Evolutionary conservation across 768 basidiomycete species (phyloP), one percentile per base, ranked within the genome.

Genomic region (Kwoniella sp.): DNA sequence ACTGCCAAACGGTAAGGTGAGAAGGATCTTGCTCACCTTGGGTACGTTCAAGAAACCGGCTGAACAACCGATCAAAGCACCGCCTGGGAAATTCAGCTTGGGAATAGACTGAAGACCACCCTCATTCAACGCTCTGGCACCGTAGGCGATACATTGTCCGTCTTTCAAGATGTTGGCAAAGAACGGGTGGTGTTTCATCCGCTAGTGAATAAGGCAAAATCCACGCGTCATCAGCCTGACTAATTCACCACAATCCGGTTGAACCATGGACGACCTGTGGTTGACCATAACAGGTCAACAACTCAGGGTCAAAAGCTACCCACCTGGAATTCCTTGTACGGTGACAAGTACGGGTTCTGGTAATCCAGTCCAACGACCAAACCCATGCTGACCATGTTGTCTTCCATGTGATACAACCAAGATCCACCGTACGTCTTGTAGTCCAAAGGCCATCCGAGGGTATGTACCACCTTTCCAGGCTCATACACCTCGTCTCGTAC

Each of bases 121-220:
- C 81, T 99, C 95, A 72, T 90, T 97, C 59, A 98, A 82, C 0
- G 88, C 86, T 49, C 95, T 86, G 8, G 88, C 95, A 29, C 90
- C 95, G 73, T 99, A 99, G 0, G 92, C 90, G 19, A 99, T 83
- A 57, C 95, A 88, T 60, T 87, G 85, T 29, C 86, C 84, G 12
- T 88, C 88, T 24, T 87, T 86, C 6, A 98, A 85, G 8, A 97
- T 86, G n/a, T 85, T 81, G 22, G 87, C 82, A 81, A 93, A 91
- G 80, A 91, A 90, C 0, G 95, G 92, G 75, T 99, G 96, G 76
- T 96, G 95, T 82, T 99, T 99, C 88, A 97, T 89, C 50, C 90
- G 84, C 87, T 89, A 68, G 21, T 33, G 77, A 50, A 22, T 56
- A 52, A 50, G 21, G 19, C 29, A 0, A 40, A 33, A 61, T 50